phyloP scores from a whole-genome alignment of 257 asterid species.

The Rhazya stricta region DNA sequence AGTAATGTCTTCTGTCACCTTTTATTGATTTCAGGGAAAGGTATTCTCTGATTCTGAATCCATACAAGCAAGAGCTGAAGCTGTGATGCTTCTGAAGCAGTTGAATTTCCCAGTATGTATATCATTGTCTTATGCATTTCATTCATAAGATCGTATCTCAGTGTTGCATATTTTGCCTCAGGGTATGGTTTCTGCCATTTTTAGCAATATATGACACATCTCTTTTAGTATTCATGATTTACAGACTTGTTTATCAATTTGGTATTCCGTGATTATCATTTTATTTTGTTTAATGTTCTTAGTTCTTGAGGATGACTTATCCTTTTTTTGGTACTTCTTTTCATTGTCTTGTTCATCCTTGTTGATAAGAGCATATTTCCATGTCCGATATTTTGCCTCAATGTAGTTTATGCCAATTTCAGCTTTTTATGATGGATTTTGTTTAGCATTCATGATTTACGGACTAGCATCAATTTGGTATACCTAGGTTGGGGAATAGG shows the following conservation, averaged over 20 bases:
- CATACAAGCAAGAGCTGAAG: constrained; percentile 97
- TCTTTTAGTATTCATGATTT: not conserved
- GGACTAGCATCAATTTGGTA: not conserved
- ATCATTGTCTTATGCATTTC: constrained; percentile 18
- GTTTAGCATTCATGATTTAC: not conserved
- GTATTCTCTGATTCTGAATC: constrained; percentile 96
- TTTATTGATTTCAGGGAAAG: constrained; percentile 62
- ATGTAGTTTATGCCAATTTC: not conserved
- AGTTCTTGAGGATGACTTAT: not conserved
- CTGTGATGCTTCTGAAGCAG: constrained; percentile 97
- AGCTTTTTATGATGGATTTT: not conserved
- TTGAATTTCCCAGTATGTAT: constrained; percentile 83
- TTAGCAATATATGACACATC: not conserved
- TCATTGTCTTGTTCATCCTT: constrained; percentile 15
- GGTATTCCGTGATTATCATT: not conserved
- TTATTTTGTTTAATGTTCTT: not conserved
- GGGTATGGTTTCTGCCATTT: not conserved
- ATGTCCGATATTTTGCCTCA: not conserved
- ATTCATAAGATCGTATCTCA: not conserved
- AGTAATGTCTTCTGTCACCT: constrained; percentile 5
- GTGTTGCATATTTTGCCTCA: not conserved
- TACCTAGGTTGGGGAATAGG: constrained; percentile 3
- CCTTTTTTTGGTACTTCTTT: not conserved
- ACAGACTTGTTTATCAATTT: not conserved
- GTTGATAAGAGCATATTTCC: not conserved